Evolutionary conservation across 2,329 filamentous ascomycete species (phyloP).

Genomic region (Zopfia rhizophila): DNA sequence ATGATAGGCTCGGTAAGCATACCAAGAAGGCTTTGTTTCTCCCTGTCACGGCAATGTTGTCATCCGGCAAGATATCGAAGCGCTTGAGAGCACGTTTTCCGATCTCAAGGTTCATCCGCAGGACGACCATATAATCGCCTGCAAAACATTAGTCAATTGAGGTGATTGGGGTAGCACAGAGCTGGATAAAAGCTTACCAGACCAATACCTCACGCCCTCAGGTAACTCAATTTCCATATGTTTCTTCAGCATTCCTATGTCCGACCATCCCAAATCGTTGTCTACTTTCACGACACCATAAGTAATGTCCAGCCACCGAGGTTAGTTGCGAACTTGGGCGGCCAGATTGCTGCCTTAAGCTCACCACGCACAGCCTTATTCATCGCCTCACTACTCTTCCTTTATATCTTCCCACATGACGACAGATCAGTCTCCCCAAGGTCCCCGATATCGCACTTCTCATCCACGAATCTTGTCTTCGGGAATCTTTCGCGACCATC

Average conservation of each 20-base stretch:
- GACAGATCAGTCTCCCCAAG: constrained; percentile 28
- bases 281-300: constrained; percentile 21
- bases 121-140: constrained; percentile 12
- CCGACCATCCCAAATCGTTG: constrained; percentile 19
- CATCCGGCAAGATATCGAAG: constrained; percentile 2
- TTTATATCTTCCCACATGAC: constrained; percentile 20
- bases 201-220: not conserved
- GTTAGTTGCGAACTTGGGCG: constrained; percentile 20
- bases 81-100: not conserved
- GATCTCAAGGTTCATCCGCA: constrained; percentile 1
- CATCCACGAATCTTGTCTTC: constrained; percentile 68
- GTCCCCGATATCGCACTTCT: constrained; percentile 26
- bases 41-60: constrained; percentile 2
- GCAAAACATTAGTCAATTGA: not conserved
- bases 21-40: constrained; percentile 22
- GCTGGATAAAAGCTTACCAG: constrained; percentile 7
- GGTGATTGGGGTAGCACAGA: too few relatives aligned
- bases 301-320: constrained; percentile 20
- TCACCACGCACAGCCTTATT: constrained; percentile 9
- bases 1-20: not conserved
- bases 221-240: constrained; percentile 9
- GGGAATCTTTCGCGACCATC: constrained; percentile 62
- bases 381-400: constrained; percentile 9
- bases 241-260: constrained; percentile 20
- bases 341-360: constrained; percentile 14